Conservation (phyloP, 2,329 filamentous ascomycete genomes). For the Macrophomina tecta region DNA sequence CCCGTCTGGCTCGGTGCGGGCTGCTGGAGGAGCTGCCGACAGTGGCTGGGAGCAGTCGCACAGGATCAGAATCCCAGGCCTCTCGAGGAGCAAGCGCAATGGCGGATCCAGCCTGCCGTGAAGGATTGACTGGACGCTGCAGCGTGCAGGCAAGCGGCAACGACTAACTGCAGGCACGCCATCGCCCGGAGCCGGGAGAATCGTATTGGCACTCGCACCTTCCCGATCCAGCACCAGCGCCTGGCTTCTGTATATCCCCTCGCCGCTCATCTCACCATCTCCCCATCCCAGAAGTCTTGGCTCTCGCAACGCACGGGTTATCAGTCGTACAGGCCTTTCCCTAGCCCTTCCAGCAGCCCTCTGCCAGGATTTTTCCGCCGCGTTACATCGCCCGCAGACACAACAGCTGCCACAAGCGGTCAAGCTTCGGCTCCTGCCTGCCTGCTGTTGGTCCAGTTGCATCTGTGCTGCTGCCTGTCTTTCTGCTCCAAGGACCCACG, state of each 20-base stretch:
- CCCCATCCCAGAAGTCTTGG: slow-evolving; percentile 17
- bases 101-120: not conserved
- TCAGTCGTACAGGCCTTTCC: slow-evolving; percentile 3
- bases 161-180: slow-evolving; percentile 6
- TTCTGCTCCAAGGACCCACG: not conserved
- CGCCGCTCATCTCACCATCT: slow-evolving; percentile 20
- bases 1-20: not conserved
- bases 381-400: slow-evolving; percentile 20
- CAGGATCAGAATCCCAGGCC: not conserved
- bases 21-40: not conserved
- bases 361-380: slow-evolving; percentile 11
- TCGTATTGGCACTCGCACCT: slow-evolving; percentile 15
- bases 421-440: slow-evolving; percentile 1
- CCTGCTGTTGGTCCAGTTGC: not conserved
- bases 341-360: not conserved
- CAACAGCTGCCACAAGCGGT: slow-evolving; percentile 16
- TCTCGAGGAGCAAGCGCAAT: not conserved
- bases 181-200: not conserved
- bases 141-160: not conserved
- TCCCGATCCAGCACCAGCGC: slow-evolving; percentile 8
- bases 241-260: slow-evolving; percentile 23
- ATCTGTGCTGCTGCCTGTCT: slow-evolving; percentile 3
- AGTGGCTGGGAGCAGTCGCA: not conserved
- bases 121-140: slow-evolving; percentile 18
- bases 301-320: slow-evolving; percentile 19